Evolutionary conservation across 2,329 filamentous ascomycete species (phyloP).

Genomic region (Aspergillus hiratsukae): DNA sequence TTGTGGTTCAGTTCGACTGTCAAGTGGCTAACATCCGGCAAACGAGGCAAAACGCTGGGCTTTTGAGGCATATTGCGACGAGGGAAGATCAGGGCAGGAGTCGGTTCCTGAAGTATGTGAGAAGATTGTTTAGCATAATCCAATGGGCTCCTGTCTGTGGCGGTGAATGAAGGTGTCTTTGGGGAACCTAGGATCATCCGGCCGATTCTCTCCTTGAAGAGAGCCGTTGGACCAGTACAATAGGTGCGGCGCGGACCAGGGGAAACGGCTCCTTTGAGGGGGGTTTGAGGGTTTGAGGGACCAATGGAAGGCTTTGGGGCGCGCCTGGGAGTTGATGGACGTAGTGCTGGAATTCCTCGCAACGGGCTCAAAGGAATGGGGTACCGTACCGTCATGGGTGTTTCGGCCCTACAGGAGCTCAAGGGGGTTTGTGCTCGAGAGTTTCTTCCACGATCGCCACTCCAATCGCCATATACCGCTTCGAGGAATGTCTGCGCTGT

Average conservation of each 20-base stretch:
- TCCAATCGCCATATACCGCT: conserved; percentile 64
- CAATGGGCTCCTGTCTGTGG: conserved; percentile 19
- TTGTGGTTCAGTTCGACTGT: conserved; percentile 61
- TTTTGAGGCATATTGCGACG: conserved; percentile 61
- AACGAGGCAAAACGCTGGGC: conserved; percentile 66
- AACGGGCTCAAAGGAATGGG: conserved; percentile 26
- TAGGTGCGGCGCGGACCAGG: conserved; percentile 5
- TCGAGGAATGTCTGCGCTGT: conserved; percentile 75
- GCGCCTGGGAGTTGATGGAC: conserved; percentile 13
- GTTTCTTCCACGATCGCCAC: conserved; percentile 53
- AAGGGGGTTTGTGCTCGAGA: conserved; percentile 67
- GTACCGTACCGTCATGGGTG: conserved; percentile 42
- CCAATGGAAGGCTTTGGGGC: conserved; percentile 4
- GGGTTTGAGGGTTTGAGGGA: neutral
- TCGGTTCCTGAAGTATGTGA: conserved; percentile 50
- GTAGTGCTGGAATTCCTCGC: conserved; percentile 16
- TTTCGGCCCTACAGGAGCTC: conserved; percentile 46
- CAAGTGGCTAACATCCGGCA: conserved; percentile 70
- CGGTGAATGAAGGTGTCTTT: conserved; percentile 22
- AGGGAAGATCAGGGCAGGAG: conserved; percentile 52
- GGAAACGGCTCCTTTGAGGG: neutral
- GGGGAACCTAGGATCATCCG: conserved; percentile 10
- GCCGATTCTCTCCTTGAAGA: conserved; percentile 10
- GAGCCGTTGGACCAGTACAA: conserved; percentile 1
- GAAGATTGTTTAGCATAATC: conserved; percentile 35